Evolutionary conservation across 345 rosid genomes (phyloP), one percentile per base, ranked within the genome.

Genomic region (Salix udensis): DNA sequence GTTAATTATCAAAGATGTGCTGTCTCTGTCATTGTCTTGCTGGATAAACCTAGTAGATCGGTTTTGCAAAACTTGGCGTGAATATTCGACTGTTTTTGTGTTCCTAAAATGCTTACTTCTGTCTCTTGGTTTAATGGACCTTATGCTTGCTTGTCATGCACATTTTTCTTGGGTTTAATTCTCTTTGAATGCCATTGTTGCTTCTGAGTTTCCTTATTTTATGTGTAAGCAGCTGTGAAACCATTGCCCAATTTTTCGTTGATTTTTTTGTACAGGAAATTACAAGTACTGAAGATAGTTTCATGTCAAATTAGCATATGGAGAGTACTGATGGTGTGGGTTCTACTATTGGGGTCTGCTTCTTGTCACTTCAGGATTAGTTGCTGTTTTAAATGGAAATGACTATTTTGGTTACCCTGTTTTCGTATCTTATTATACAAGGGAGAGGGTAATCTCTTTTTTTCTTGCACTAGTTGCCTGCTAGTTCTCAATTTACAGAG

Each of bases 131-230:
- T 71, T 71, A 85, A 83, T 82, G 82, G 79, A 80, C 79, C 75
- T 77, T 84, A 77, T 87, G 88, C 85, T 87, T 85, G 81, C 83
- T 80, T 82, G 83, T 79, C 82, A 82, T 86, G 82, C 80, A 53
- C 81, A 73, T 79, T 74, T 75, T 52, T 71, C 79, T 81, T 77
- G 84, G 88, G 79, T 82, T 81, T 83, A 80, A 34, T 80, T 58
- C 84, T 83, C 80, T 85, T 75, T 78, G 78, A 86, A 73, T 83
- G 83, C 83, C 62, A 71, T 78, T 62, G 65, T 69, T 76, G 82
- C 76, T 83, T 78, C 82, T 82, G 84, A 82, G 74, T 15, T 82
- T 74, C 55, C 24, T 67, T 80, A 73, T 83, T 68, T 73, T 52
- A 74, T 82, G 74, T 78, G 26, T 82, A 72, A n/a, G 61, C 83